Base-by-base conservation (phyloP, 345 rosid genomes). In the Aquilaria malaccensis region DNA sequence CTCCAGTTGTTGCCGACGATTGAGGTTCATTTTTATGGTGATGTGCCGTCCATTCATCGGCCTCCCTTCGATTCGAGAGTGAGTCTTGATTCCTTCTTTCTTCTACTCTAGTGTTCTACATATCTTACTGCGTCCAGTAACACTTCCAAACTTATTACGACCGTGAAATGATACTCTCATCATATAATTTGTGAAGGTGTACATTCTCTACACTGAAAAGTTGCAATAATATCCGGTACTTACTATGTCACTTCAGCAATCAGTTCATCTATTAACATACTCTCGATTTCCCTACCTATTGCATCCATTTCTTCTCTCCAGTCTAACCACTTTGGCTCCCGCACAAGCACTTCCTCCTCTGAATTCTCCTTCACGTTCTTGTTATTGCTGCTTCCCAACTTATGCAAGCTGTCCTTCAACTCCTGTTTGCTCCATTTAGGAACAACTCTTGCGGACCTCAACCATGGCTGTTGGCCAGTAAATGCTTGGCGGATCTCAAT, bases 261-360 rank as follows among this genome's bases (percentile, higher is more conserved):
- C 67, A 92, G 58, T 61, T 83, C 97, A 67, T 83, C 85, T 58
- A 84, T 78, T 79, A 92, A 50, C 70, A 73, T 30, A 63, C 61
- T 72, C 83, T 85, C 98, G 2, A 87, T 79, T 13, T 89, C 89
- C 76, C 82, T 81, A 67, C 97, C 95, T 33, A 92, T 74, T 56
- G 57, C 54, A 56, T 87, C 89, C 30, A 79, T 65, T 13, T 82
- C 81, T 41, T 77, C 85, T 63, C 78, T 79, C 56, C 79, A 66
- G 15, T 75, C 80, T 57, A 85, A 65, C 98, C 98, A 88, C 66
- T 67, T 74, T 0, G 66, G 59, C 63, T 79, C 89, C 14, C 61
- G 55, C 45, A 58, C 78, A 37, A 79, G 46, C 50, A 58, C 74
- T 54, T 47, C 59, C n/a, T 80, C 88, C 4, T 58, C 78, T 2